These are phyloP conservation scores for Aspergillus quadrilineatus DNA, from an alignment of 2,329 filamentous ascomycete species.

Conservation along the genomic window DNA sequence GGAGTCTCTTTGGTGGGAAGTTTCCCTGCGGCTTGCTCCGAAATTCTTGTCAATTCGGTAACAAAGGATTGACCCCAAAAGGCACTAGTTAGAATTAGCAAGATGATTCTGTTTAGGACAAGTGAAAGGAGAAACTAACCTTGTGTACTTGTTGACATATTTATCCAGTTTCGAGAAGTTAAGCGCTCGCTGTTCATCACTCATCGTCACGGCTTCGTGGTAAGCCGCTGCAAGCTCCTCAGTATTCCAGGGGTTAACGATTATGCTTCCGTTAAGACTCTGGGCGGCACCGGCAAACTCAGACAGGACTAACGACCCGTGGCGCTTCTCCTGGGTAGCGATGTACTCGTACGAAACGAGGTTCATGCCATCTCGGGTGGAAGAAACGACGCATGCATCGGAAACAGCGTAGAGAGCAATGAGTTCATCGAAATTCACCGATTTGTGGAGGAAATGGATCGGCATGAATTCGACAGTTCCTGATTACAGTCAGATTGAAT, in stretches of 20 bases:
- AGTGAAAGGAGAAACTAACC: constrained; percentile 41
- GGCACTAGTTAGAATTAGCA: constrained; percentile 54
- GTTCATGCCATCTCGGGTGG: constrained; percentile 98
- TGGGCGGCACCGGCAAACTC: constrained; percentile 97
- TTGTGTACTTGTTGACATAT: constrained; percentile 97
- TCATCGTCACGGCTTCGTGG: constrained; percentile 96
- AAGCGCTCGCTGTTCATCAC: constrained; percentile 76
- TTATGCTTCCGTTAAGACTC: constrained; percentile 85
- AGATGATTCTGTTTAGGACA: neutral
- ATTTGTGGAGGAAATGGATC: constrained; percentile 97
- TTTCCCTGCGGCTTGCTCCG: constrained; percentile 40
- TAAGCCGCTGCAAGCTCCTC: constrained; percentile 92
- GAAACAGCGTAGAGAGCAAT: constrained; percentile 90
- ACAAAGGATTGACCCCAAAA: constrained; percentile 98
- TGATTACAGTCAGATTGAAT: constrained; percentile 28
- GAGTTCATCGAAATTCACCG: constrained; percentile 89
- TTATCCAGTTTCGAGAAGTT: constrained; percentile 92
- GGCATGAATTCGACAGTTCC: constrained; percentile 97
- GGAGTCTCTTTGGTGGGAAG: constrained; percentile 34
- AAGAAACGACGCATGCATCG: constrained; percentile 88
- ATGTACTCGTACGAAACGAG: constrained; percentile 98
- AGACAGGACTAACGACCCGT: constrained; percentile 91
- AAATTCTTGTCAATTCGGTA: constrained; percentile 68
- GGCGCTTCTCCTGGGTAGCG: constrained; percentile 82
- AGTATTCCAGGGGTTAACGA: constrained; percentile 98